A percentile compares a stretch with the other conserved stretches of the same genome.
phyloP scores from a whole-genome alignment of 148 eudicot genomes.

The Suaeda aralocaspica region DNA sequence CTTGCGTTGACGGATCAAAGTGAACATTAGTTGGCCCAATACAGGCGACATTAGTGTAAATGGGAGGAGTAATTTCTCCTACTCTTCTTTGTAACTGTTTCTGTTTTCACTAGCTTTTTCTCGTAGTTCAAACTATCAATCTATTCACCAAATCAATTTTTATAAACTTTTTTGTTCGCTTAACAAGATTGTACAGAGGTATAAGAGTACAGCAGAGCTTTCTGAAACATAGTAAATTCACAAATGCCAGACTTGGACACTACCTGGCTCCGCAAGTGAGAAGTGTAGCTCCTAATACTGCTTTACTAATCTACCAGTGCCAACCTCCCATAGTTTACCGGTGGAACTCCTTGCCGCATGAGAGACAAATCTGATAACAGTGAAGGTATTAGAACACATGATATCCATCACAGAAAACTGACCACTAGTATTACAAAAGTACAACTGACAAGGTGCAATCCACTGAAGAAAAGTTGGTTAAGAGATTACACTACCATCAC shows the following conservation, averaged over 20 bases:
- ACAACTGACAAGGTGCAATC: background rate
- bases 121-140: too few species aligned
- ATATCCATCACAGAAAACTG: background rate
- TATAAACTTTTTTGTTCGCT: background rate
- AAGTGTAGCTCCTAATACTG: constrained; percentile 84
- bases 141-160: background rate
- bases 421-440: background rate
- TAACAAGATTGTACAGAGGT: background rate
- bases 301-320: constrained; percentile 81
- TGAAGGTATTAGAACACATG: background rate
- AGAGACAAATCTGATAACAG: constrained; percentile 58
- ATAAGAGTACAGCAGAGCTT: background rate
- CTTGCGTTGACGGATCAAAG: too few species aligned
- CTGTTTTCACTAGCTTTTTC: background rate
- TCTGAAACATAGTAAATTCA: background rate
- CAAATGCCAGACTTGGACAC: constrained; percentile 5
- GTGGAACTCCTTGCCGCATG: constrained; percentile 79
- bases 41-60: too few species aligned
- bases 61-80: too few species aligned
- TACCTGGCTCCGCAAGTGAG: constrained; percentile 74
- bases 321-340: constrained; percentile 87
- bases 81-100: too few species aligned
- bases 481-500: background rate
- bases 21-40: too few species aligned
- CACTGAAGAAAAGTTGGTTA: background rate